Evolutionary conservation across 2,329 filamentous ascomycete genomes (phyloP).

Genomic region (Emmonsia crescens): DNA sequence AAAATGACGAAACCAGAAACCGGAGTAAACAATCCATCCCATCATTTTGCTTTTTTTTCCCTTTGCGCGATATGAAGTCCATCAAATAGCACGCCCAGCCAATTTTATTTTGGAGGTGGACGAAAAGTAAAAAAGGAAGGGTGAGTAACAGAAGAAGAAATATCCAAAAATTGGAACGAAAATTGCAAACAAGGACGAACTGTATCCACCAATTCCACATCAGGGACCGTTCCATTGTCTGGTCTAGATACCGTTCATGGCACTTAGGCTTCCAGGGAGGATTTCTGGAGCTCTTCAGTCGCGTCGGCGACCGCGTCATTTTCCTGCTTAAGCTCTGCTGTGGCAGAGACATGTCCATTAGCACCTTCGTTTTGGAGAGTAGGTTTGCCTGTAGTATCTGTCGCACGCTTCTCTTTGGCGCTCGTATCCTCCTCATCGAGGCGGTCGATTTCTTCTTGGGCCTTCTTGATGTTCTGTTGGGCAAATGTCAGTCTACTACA

Average conservation of each 20-base stretch:
- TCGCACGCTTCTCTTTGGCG: constrained; percentile 34
- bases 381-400: constrained; percentile 46
- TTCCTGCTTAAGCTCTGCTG: constrained; percentile 45
- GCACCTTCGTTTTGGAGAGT: constrained; percentile 41
- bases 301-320: constrained; percentile 50
- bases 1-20: neutral
- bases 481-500: constrained; percentile 5
- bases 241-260: neutral
- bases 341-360: constrained; percentile 44
- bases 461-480: constrained; percentile 83
- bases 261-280: constrained; percentile 47
- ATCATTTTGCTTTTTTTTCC: neutral
- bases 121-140: neutral
- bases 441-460: constrained; percentile 86
- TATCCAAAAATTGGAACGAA: neutral
- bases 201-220: neutral
- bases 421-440: constrained; percentile 60
- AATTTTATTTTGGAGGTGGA: neutral
- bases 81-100: neutral
- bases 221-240: neutral
- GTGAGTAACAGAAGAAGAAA: neutral
- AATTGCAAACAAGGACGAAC: neutral
- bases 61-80: neutral
- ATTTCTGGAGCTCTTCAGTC: constrained; percentile 49
- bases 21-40: neutral